These are phyloP conservation scores for Ettlia oleoabundans DNA, from an alignment of 139 green algal genomes.

Conservation along the genomic window DNA sequence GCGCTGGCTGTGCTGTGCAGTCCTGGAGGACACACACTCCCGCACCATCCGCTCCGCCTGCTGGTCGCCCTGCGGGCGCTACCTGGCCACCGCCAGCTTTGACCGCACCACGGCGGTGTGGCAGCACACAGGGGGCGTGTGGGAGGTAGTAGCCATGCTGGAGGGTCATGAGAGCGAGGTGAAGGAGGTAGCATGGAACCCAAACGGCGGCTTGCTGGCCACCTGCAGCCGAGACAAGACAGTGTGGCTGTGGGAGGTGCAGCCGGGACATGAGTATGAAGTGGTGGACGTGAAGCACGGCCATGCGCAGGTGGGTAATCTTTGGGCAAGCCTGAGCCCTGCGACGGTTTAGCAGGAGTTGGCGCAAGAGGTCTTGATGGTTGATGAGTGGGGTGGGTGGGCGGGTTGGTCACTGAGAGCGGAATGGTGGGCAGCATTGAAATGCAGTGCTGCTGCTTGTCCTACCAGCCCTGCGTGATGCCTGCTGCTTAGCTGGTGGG, in stretches of 20 bases:
- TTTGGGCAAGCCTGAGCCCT: not conserved
- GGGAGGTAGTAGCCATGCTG: slow-evolving; percentile 83
- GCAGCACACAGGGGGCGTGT: slow-evolving; percentile 72
- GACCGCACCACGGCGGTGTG: slow-evolving; percentile 90
- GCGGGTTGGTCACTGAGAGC: no score
- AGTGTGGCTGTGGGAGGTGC: slow-evolving; percentile 96
- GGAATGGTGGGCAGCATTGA: no score
- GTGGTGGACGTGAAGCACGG: slow-evolving; percentile 95
- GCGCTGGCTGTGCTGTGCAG: slow-evolving; percentile 65
- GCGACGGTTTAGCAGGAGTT: not conserved
- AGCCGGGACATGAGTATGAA: slow-evolving; percentile 88
- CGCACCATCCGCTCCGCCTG: slow-evolving; percentile 78
- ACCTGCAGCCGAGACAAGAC: slow-evolving; percentile 95
- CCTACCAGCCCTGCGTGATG: no score
- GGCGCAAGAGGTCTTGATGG: not conserved
- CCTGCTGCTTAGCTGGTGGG: not conserved
- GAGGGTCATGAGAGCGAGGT: slow-evolving; percentile 97
- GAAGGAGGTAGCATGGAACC: slow-evolving; percentile 92
- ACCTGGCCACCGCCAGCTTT: slow-evolving; percentile 90
- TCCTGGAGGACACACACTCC: slow-evolving; percentile 85
- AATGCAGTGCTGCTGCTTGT: no score
- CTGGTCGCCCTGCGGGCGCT: slow-evolving; percentile 84
- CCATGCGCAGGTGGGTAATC: slow-evolving; percentile 67
- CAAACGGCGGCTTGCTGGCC: slow-evolving; percentile 78
- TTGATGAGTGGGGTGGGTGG: no score